A percentile compares a stretch with the other conserved stretches of the same genome.
Evolutionary conservation across 257 asterid species (phyloP).

Genomic region (Haberlea rhodopensis): DNA sequence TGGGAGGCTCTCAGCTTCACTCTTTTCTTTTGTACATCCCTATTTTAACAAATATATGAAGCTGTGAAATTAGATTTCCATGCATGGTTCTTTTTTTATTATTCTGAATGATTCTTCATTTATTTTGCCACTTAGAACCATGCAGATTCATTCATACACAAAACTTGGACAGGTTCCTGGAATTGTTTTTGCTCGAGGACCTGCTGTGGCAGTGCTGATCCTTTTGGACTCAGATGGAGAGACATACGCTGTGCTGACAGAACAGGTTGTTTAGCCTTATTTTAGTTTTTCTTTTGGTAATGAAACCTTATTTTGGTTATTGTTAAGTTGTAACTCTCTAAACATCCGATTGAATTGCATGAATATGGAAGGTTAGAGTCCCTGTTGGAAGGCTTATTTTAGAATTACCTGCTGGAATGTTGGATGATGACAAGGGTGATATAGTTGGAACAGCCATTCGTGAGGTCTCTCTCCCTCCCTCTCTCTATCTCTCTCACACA

Average conservation of each 20-base stretch:
- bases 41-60: no score
- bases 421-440: conserved; percentile 91
- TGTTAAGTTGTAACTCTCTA: neutral
- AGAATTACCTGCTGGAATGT: conserved; percentile 96
- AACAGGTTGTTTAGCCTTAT: conserved; percentile 53
- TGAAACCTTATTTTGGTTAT: neutral
- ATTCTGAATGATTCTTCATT: conserved; percentile 13
- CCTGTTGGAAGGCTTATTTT: conserved; percentile 90
- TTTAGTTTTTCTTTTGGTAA: neutral
- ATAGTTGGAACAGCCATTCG: conserved; percentile 90
- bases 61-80: neutral
- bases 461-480: conserved; percentile 61
- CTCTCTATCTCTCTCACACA: neutral
- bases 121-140: conserved; percentile 10
- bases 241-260: conserved; percentile 86
- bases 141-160: conserved; percentile 22
- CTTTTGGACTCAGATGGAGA: conserved; percentile 80
- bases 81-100: neutral
- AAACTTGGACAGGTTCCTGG: conserved; percentile 73
- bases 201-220: conserved; percentile 92
- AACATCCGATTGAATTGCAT: conserved; percentile 23
- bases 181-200: conserved; percentile 89
- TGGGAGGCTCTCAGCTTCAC: conserved; percentile 6
- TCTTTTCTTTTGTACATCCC: no score
- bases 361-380: conserved; percentile 70